phyloP scores from a whole-genome alignment of 257 asterid genomes.

The Jacaranda mimosifolia region DNA sequence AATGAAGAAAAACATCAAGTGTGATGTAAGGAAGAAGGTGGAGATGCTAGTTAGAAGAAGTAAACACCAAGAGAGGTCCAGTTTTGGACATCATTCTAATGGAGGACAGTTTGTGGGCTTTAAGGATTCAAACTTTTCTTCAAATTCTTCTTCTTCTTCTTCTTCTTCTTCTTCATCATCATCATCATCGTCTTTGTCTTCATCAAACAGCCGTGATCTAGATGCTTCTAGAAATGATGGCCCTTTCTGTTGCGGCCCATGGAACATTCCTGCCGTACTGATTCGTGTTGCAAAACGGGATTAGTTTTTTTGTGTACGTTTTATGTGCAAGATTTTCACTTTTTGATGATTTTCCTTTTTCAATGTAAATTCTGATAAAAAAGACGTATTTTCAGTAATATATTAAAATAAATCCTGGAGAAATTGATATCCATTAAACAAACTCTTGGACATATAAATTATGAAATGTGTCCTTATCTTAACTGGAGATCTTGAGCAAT shows the following conservation, averaged over 20 bases:
- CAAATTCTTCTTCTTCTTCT: constrained; percentile 48
- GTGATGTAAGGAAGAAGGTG: constrained; percentile 32
- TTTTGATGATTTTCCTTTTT: no score
- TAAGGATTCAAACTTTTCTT: constrained; percentile 49
- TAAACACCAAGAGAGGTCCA: constrained; percentile 40
- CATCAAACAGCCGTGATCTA: constrained; percentile 32
- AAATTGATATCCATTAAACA: no score
- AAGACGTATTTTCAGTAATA: no score
- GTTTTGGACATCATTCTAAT: constrained; percentile 50
- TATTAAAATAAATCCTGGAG: no score
- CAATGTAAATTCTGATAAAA: no score
- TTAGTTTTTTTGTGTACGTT: constrained; percentile 13
- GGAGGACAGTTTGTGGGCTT: constrained; percentile 38
- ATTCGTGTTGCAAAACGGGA: constrained; percentile 41
- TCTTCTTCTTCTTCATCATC: constrained; percentile 37
- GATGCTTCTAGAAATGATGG: constrained; percentile 45
- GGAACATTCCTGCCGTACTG: constrained; percentile 57
- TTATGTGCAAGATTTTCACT: neutral
- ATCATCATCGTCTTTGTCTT: neutral
- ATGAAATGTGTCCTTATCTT: neutral
- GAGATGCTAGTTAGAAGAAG: constrained; percentile 35
- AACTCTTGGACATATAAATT: no score
- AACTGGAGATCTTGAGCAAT: neutral
- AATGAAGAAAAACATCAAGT: constrained; percentile 35
- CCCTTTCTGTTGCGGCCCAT: constrained; percentile 61